These are phyloP conservation scores for Coccomyxa subellipsoidea DNA, from an alignment of 163 green algal species.

Conservation along the genomic window DNA sequence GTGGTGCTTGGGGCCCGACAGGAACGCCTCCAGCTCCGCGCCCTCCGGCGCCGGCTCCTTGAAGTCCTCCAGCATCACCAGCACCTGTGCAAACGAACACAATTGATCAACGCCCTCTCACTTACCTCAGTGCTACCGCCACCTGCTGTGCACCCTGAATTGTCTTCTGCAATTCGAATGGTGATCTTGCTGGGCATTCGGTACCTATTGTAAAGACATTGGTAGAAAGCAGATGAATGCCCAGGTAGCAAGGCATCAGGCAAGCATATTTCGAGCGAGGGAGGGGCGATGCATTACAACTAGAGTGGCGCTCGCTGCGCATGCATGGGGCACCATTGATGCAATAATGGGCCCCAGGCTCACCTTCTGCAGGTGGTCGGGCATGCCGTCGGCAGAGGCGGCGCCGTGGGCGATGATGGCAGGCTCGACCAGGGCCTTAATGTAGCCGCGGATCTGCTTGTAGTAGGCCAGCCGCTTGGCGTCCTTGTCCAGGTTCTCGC, in stretches of 20 bases:
- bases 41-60: background rate
- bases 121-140: no score
- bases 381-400: background rate
- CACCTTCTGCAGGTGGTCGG: constrained; percentile 10
- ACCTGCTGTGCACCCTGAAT: no score
- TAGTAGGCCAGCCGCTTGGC: constrained; percentile 3
- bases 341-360: background rate
- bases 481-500: background rate
- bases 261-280: no score
- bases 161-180: no score
- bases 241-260: no score
- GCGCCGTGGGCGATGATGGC: background rate
- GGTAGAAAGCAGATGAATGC: no score
- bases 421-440: background rate
- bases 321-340: background rate
- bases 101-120: background rate
- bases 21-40: constrained; percentile 8
- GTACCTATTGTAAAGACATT: no score
- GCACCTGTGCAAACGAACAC: background rate
- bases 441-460: constrained; percentile 9
- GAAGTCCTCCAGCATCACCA: background rate
- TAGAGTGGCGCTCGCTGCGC: no score
- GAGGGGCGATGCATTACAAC: no score
- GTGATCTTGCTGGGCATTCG: no score
- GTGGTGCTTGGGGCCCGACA: constrained; percentile 5